Base-by-base conservation (phyloP, 2,329 filamentous ascomycete species). In the Colletotrichum liaoningense region DNA sequence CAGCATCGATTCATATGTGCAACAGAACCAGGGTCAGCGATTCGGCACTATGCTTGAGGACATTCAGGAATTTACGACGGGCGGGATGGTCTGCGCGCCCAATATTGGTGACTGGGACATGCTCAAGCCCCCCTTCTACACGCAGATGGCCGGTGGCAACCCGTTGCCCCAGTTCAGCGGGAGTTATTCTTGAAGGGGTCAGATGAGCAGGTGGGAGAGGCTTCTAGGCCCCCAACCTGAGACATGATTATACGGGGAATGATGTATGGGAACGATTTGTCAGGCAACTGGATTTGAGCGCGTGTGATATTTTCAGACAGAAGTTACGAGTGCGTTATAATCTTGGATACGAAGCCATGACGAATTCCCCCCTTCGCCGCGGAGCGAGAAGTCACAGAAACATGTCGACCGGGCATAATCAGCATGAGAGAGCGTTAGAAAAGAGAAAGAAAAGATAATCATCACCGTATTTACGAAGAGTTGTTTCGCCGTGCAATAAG, bases 21-120 rank as follows among this genome's bases (percentile, higher is more conserved):
- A 67, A 8, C 63, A 74, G 58, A 57, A 72, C 52, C 72, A 74
- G 54, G 67, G 63, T 8, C 69, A 72, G 57, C 57, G 72, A n/a
- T 59, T 74, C 5, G 68, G 67, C 26, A 66, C 22, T 3, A 63
- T 63, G 12, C 30, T 74, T 3, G 69, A 74, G 42, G 72, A 74
- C 22, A 59, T 74, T 16, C 60, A 67, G 22, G 68, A 72, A 49
- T 74, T 74, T 24, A 65, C 49, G 33, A 63, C 69, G 24, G 72
- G 72, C 19, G 60, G 69, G 11, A 67, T 71, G 57, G 70, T 69
- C 35, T 49, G 65, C 16, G 66, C 59, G 38, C 35, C 59, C 38
- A 63, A 67, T 11, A 62, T 69, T 9, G 69, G 69, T 19, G 56
- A 71, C 14, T 73, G 55, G 63, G 68, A 67, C 14, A 33, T 62